Evolutionary conservation across 805 yeast species (phyloP).

Genomic region (Suhomyces emberorum): DNA sequence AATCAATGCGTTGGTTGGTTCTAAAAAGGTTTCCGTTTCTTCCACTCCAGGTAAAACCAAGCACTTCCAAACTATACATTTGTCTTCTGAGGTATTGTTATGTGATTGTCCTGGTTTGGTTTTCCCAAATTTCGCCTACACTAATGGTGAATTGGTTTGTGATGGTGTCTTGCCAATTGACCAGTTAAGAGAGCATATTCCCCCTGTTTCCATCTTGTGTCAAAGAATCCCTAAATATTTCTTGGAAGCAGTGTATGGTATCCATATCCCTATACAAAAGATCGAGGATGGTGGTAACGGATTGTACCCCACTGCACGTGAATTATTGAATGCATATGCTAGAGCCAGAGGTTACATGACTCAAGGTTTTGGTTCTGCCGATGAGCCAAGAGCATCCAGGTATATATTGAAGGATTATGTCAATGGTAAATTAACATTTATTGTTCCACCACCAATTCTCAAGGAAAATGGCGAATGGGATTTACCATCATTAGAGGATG

Average conservation of each 20-base stretch:
- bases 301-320: conserved; percentile 76
- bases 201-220: conserved; percentile 82
- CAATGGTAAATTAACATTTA: conserved; percentile 79
- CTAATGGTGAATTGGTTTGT: conserved; percentile 95
- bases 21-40: conserved; percentile 97
- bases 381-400: conserved; percentile 91
- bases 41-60: conserved; percentile 98
- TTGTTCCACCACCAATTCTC: conserved; percentile 80
- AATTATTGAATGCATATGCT: conserved; percentile 86
- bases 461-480: conserved; percentile 59
- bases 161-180: conserved; percentile 99
- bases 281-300: conserved; percentile 88
- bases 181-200: conserved; percentile 88
- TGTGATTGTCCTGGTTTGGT: conserved; percentile 99
- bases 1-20: conserved; percentile 92
- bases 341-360: conserved; percentile 97
- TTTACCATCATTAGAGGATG: conserved; percentile 39
- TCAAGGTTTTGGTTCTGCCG: conserved; percentile 96
- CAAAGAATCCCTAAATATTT: conserved; percentile 85
- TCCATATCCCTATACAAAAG: conserved; percentile 73
- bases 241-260: conserved; percentile 91
- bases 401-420: conserved; percentile 92
- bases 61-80: conserved; percentile 93
- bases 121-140: conserved; percentile 95
- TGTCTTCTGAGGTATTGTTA: conserved; percentile 76